Conservation (phyloP, 192 early-diverging fungal genomes). For the Linnemannia schmuckeri region DNA sequence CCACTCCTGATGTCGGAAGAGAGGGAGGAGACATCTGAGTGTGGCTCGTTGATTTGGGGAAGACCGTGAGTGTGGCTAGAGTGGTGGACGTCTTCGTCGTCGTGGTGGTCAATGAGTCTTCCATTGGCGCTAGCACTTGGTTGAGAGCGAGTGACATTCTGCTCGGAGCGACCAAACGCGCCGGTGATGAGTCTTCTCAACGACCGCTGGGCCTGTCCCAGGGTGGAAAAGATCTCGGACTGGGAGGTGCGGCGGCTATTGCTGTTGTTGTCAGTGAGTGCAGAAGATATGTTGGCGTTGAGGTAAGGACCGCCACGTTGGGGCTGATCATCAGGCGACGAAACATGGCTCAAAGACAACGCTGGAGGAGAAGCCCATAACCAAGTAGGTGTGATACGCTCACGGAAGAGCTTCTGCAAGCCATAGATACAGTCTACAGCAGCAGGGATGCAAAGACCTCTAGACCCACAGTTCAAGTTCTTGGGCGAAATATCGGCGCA, state of each 20-base stretch:
- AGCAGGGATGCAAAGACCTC: slow-evolving; percentile 22
- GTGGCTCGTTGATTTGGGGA: not conserved
- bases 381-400: slow-evolving; percentile 7
- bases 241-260: not conserved
- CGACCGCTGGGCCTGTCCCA: not conserved
- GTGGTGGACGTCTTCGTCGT: not conserved
- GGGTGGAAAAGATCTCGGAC: not conserved
- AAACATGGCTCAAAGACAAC: not conserved
- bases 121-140: not conserved
- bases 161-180: not conserved
- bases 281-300: not conserved
- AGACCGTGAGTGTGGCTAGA: not conserved
- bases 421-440: slow-evolving; percentile 41
- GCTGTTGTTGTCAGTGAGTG: not conserved
- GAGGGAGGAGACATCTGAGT: not conserved
- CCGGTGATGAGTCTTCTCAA: not conserved
- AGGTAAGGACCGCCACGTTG: not conserved
- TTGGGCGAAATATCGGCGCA: not conserved
- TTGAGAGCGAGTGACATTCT: not conserved
- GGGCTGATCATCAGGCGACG: not conserved
- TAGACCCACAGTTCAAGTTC: not conserved
- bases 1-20: not conserved
- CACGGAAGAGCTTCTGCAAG: slow-evolving; percentile 20
- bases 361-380: not conserved
- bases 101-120: not conserved